phyloP scores from a whole-genome alignment of 176 grass and related monocot species.

The Zea luxurians region DNA sequence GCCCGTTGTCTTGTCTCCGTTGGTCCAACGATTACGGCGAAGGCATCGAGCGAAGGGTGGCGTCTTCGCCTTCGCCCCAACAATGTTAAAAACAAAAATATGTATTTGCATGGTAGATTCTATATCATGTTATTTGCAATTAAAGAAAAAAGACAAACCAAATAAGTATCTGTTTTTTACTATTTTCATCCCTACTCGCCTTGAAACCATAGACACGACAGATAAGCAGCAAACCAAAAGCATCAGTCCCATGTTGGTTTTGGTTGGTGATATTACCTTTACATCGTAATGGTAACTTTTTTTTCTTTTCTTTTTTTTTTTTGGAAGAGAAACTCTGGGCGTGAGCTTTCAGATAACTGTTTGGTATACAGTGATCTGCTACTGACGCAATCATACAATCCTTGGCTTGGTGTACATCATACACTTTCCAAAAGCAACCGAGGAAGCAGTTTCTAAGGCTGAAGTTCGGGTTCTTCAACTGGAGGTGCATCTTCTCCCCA shows the following conservation, averaged over 20 bases:
- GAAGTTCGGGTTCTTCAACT: neutral
- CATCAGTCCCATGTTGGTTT: neutral
- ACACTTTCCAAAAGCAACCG: neutral
- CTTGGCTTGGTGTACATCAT: neutral
- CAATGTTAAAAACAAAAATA: too few species aligned
- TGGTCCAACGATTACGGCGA: too few species aligned
- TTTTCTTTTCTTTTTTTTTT: neutral
- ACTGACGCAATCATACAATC: neutral
- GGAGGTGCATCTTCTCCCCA: neutral
- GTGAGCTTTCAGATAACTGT: neutral
- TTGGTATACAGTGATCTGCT: neutral
- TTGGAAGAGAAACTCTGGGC: neutral
- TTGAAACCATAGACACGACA: too few species aligned
- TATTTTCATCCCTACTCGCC: too few species aligned
- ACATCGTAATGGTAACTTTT: neutral
- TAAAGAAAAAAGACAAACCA: too few species aligned
- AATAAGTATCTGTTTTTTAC: too few species aligned
- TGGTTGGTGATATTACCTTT: constrained; percentile 1
- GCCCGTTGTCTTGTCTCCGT: too few species aligned
- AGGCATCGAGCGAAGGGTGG: too few species aligned
- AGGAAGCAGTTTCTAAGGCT: neutral
- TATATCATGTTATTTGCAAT: too few species aligned
- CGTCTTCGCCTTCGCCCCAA: too few species aligned
- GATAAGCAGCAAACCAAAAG: neutral
- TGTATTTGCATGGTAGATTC: too few species aligned